These are phyloP conservation scores for Cystofilobasidium ferigula DNA, from an alignment of 768 basidiomycete species.

Conservation along the genomic window DNA sequence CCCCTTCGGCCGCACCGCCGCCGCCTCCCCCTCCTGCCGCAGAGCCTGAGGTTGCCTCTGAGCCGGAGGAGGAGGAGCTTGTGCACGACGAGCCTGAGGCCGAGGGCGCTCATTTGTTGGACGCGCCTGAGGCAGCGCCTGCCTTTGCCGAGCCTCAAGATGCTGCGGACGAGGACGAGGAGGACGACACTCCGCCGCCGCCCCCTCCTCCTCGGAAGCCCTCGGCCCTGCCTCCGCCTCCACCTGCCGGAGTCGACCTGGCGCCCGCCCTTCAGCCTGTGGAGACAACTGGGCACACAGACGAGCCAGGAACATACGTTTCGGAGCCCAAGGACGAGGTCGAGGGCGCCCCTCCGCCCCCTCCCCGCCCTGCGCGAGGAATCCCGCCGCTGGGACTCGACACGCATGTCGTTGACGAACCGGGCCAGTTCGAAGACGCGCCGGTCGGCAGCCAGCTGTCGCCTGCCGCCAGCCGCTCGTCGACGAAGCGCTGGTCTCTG, in stretches of 20 bases:
- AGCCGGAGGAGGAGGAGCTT: neutral
- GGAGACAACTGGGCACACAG: neutral
- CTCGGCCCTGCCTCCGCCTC: constrained; percentile 3
- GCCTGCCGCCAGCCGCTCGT: neutral
- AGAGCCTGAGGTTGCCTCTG: neutral
- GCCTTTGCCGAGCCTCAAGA: neutral
- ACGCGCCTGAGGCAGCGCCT: neutral
- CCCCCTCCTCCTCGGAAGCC: constrained; percentile 27
- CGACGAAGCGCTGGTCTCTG: constrained; percentile 15
- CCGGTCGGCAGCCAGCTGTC: neutral
- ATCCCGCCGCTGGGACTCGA: constrained; percentile 47
- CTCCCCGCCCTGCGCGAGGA: constrained; percentile 40
- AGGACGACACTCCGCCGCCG: constrained; percentile 10
- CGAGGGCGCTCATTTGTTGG: too few species aligned
- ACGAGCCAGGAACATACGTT: constrained; percentile 28
- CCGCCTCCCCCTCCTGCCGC: constrained; percentile 3
- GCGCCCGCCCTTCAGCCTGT: too few species aligned
- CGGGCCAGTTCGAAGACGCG: neutral
- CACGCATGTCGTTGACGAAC: constrained; percentile 33
- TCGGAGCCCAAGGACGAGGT: constrained; percentile 19
- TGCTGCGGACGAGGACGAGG: neutral
- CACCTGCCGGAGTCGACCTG: neutral
- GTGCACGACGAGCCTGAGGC: neutral
- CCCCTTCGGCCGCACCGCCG: neutral
- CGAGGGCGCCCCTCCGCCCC: constrained; percentile 39